Percentiles rank a stretch among this genome's conserved stretches.
These are phyloP conservation scores for Phaeosphaeria sp. DNA, from an alignment of 2,329 filamentous ascomycete genomes.

Conservation along the genomic window DNA sequence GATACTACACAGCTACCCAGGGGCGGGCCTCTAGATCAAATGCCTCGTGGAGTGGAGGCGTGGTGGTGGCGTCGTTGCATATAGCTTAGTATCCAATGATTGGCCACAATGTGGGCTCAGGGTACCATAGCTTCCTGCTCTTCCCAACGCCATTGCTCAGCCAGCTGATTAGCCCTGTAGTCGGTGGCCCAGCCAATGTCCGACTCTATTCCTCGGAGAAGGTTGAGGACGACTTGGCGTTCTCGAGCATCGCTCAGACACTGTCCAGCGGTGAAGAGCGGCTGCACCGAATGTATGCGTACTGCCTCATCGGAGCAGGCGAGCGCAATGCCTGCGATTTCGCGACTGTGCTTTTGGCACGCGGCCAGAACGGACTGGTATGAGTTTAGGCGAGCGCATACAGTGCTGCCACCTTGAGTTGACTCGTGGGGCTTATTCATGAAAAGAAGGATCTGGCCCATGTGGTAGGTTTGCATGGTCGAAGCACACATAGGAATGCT, in stretches of 20 bases:
- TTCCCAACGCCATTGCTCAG: constrained; percentile 55
- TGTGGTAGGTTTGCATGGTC: constrained; percentile 70
- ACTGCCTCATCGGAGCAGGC: constrained; percentile 63
- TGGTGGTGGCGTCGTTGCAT: neutral
- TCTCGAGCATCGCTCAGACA: constrained; percentile 63
- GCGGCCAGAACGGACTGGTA: constrained; percentile 64
- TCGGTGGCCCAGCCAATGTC: constrained; percentile 70
- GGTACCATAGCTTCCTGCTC: constrained; percentile 31
- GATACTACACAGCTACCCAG: neutral
- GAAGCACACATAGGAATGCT: constrained; percentile 68
- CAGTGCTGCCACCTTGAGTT: constrained; percentile 58
- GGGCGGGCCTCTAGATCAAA: constrained; percentile 2
- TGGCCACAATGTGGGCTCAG: constrained; percentile 15
- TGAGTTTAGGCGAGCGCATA: constrained; percentile 61
- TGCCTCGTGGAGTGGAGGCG: neutral
- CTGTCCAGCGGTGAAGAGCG: constrained; percentile 68
- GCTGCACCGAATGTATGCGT: constrained; percentile 64
- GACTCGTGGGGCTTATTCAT: constrained; percentile 66
- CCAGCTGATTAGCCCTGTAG: constrained; percentile 63
- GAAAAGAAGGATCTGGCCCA: constrained; percentile 66
- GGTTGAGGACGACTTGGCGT: constrained; percentile 60
- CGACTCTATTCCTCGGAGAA: constrained; percentile 65
- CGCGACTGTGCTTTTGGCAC: constrained; percentile 63
- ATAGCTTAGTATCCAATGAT: neutral
- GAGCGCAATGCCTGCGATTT: constrained; percentile 67